Evolutionary conservation across 1,284 basidiomycete species (phyloP).

Genomic region (Apiotrichum porosum): DNA sequence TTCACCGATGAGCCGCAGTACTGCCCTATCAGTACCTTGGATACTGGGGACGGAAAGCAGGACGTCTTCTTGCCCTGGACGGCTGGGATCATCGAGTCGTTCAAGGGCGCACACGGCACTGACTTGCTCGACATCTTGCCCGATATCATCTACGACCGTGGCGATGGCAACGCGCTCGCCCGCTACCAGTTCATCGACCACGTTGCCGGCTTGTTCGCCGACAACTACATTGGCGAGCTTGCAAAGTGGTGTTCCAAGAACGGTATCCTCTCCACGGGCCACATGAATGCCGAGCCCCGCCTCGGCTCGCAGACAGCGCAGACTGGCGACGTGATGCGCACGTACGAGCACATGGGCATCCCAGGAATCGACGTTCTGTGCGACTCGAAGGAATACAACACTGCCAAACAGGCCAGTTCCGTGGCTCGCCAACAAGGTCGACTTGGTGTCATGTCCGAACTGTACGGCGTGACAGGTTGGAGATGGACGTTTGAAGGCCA

Average conservation of each 20-base stretch:
- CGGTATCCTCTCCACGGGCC: slow-evolving; percentile 22
- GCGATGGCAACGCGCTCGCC: slow-evolving; percentile 5
- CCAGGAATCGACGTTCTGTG: slow-evolving; percentile 35
- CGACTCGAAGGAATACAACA: slow-evolving; percentile 29
- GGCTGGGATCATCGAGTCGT: slow-evolving; percentile 8
- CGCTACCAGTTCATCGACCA: slow-evolving; percentile 26
- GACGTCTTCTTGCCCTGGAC: slow-evolving; percentile 35
- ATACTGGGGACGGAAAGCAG: slow-evolving; percentile 7
- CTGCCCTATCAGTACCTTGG: slow-evolving; percentile 18
- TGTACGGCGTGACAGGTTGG: slow-evolving; percentile 33
- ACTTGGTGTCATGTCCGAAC: slow-evolving; percentile 22
- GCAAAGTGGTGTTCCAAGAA: slow-evolving; percentile 25
- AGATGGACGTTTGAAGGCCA: slow-evolving; percentile 27
- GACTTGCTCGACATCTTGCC: slow-evolving; percentile 24
- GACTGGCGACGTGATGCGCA: slow-evolving; percentile 30
- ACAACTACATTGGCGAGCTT: slow-evolving; percentile 19
- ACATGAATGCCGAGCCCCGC: slow-evolving; percentile 28
- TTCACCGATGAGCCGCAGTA: slow-evolving; percentile 34
- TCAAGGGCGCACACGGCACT: slow-evolving; percentile 7
- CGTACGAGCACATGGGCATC: slow-evolving; percentile 28
- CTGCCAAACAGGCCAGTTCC: slow-evolving; percentile 28
- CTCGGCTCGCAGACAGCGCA: slow-evolving; percentile 24
- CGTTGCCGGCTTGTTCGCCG: slow-evolving; percentile 20
- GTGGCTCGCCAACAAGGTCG: slow-evolving; percentile 27
- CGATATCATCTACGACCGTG: slow-evolving; percentile 24